Base-by-base conservation (phyloP, 805 yeast genomes). In the Metschnikowia peoriensis region DNA sequence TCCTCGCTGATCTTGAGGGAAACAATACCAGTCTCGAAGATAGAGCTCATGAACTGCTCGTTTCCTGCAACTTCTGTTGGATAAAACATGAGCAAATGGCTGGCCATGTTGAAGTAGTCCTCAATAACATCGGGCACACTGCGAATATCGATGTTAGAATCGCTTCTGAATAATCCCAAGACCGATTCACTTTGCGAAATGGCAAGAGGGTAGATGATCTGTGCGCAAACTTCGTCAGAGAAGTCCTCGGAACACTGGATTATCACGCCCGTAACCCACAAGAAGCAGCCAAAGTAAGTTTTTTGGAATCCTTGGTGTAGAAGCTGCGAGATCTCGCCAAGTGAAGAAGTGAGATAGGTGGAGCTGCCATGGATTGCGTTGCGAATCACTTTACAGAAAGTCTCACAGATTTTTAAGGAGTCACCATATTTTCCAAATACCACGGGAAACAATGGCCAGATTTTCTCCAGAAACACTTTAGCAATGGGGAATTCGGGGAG, bases 251-350 rank as follows among this genome's bases (percentile, higher is more conserved):
- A 52, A 37, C 60, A 55, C 51, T 88, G 82, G 48, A 88, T 82
- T 28, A 91, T 72, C 9, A 87, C 77, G 8, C 97, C 97, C 2
- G 96, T 85, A 12, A 89, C 93, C 94, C 96, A 92, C 51, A 92
- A 71, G 64, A 86, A 91, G 66, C 96, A 89, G 4, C 97, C 97
- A 62, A 73, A 81, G 37, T 83, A 80, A 17, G 86, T 86, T 28
- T 71, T 70, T 43, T 83, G 77, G 70, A 90, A 92, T 1, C 96
- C 94, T 38, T 77, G 76, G 17, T 82, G 85, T 50, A 91, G 76
- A 46, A 85, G 69, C 50, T 79, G 84, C 1, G 90, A 89, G 38
- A 90, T 79, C 12, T 81, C 76, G 3, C 83, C 80, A 16, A 92
- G 71, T 27, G 88, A 74, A 2, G 88, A 85, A 22, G 74, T 65